These are phyloP conservation scores for Tricholoma matsutake DNA, from an alignment of 768 basidiomycete species.

Conservation along the genomic window DNA sequence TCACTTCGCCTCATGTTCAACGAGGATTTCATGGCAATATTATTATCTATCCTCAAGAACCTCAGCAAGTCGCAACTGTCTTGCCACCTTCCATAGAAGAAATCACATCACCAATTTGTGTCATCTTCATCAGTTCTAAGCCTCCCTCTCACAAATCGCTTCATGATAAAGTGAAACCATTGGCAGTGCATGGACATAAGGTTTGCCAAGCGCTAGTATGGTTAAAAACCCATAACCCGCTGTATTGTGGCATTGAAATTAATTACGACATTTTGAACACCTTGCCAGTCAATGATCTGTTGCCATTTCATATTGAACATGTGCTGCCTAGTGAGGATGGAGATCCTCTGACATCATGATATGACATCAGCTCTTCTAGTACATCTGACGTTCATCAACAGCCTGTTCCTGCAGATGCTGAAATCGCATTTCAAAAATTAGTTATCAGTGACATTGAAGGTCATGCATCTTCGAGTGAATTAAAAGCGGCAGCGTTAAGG, in stretches of 20 bases:
- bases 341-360: background rate
- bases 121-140: no score
- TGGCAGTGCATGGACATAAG: conserved; percentile 20
- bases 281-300: no score
- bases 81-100: conserved; percentile 37
- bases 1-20: conserved; percentile 1
- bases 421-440: background rate
- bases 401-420: background rate
- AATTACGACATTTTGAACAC: no score
- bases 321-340: background rate
- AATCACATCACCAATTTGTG: conserved; percentile 31
- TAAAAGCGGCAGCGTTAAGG: background rate
- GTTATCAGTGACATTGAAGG: background rate
- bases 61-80: background rate
- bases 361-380: background rate
- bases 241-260: conserved; percentile 27
- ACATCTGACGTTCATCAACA: no score
- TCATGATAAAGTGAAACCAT: conserved; percentile 30
- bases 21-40: no score
- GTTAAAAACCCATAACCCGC: conserved; percentile 33
- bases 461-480: background rate
- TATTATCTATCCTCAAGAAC: no score
- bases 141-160: conserved; percentile 24
- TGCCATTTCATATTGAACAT: background rate
- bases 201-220: conserved; percentile 27